phyloP scores from a whole-genome alignment of 306 rosid genomes.

The Urtica urens region DNA sequence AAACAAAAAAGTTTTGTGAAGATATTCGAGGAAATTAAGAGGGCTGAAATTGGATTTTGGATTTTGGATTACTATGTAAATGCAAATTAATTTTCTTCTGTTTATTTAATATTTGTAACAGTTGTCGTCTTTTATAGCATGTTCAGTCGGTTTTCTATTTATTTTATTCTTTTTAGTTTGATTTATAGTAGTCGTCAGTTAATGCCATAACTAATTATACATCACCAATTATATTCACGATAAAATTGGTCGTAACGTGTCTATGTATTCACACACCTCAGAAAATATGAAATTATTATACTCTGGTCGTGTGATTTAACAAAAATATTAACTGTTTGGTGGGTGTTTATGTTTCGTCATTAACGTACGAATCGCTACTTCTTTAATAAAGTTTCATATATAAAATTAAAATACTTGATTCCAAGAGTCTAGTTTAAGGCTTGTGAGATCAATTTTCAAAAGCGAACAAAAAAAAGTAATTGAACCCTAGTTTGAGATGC shows the following conservation, averaged over 20 bases:
- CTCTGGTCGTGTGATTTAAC: no score
- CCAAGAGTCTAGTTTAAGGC: constrained; percentile 9
- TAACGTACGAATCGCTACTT: not conserved
- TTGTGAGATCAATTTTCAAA: not conserved
- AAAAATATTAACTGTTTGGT: not conserved
- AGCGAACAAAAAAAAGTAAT: not conserved
- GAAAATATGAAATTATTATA: no score
- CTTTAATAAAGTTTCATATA: constrained; percentile 5
- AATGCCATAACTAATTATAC: no score
- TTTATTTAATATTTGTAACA: not conserved
- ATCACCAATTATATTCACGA: no score
- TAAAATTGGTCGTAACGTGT: no score
- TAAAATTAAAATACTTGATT: not conserved
- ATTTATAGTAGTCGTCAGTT: not conserved
- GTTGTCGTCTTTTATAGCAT: constrained; percentile 12
- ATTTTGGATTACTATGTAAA: no score
- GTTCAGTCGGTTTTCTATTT: not conserved
- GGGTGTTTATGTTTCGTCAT: not conserved
- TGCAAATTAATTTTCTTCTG: no score
- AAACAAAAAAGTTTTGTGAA: not conserved
- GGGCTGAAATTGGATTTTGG: no score
- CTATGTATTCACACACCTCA: not conserved
- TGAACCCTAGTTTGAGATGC: not conserved
- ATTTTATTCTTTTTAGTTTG: not conserved
- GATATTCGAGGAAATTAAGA: not conserved